phyloP scores from a whole-genome alignment of 441 rosid species.

The Brassica balearica region DNA sequence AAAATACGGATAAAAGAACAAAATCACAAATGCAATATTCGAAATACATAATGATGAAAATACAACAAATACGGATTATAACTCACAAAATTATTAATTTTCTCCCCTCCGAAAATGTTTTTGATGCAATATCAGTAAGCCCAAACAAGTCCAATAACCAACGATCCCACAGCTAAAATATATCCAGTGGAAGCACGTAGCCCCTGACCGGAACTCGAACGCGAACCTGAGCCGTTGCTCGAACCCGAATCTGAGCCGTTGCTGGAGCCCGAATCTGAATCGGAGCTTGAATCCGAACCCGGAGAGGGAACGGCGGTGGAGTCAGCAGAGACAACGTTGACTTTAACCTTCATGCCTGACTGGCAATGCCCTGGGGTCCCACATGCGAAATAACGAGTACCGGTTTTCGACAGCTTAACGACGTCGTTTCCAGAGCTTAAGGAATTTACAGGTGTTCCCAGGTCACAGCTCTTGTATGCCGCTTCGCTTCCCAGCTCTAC shows the following conservation, averaged over 20 bases:
- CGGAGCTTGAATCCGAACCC: slow-evolving; percentile 15
- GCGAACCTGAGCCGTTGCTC: slow-evolving; percentile 8
- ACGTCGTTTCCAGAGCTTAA: slow-evolving; percentile 74
- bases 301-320: slow-evolving; percentile 62
- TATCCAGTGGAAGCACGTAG: slow-evolving; percentile 26
- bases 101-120: slow-evolving; percentile 2
- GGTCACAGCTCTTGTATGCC: slow-evolving; percentile 83
- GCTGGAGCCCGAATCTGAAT: background rate
- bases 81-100: slow-evolving; percentile 17
- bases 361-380: slow-evolving; percentile 86
- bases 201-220: slow-evolving; percentile 29
- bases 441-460: slow-evolving; percentile 65
- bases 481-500: slow-evolving; percentile 73
- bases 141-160: slow-evolving; percentile 34
- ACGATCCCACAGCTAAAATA: slow-evolving; percentile 31
- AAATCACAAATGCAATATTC: background rate
- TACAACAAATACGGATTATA: background rate
- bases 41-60: background rate
- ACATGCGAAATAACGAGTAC: slow-evolving; percentile 84
- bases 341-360: slow-evolving; percentile 88
- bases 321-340: slow-evolving; percentile 58
- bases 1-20: background rate
- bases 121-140: slow-evolving; percentile 23
- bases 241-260: slow-evolving; percentile 17
- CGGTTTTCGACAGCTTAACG: slow-evolving; percentile 68